Evolutionary conservation across 2,329 filamentous ascomycete species (phyloP).

Genomic region (Geoglossum cookeanum): DNA sequence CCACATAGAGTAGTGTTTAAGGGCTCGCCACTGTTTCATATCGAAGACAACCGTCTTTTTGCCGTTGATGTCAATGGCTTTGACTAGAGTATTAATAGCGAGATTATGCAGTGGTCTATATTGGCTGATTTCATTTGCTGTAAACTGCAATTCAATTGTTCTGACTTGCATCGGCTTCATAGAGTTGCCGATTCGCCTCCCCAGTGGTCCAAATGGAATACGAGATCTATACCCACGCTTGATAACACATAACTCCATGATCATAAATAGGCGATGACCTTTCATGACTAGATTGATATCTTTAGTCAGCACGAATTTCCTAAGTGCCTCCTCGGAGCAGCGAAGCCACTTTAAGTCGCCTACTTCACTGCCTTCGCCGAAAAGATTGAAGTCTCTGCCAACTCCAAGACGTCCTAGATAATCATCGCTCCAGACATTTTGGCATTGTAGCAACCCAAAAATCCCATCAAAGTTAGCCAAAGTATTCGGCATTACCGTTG

Average conservation of each 20-base stretch:
- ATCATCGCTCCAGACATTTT: background rate
- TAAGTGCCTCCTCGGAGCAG: background rate
- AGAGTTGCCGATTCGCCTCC: too few species aligned
- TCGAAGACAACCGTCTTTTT: background rate
- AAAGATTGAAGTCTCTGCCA: background rate
- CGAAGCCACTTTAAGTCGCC: background rate
- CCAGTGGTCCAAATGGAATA: background rate
- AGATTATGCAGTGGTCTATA: background rate
- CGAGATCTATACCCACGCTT: background rate
- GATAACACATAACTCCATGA: background rate
- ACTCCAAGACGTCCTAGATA: background rate
- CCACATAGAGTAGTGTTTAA: background rate
- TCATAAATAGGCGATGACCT: background rate
- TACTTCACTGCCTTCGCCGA: background rate
- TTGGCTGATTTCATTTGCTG: background rate
- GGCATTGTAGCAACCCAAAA: background rate
- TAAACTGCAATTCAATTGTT: background rate
- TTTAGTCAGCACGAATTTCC: background rate
- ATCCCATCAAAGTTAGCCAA: background rate
- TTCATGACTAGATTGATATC: background rate
- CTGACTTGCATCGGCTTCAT: too few species aligned
- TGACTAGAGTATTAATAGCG: background rate
- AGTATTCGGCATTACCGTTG: background rate
- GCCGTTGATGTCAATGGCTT: background rate
- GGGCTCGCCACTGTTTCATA: background rate